Conservation (phyloP, 139 green algal species). For the Mesostigma viride region DNA sequence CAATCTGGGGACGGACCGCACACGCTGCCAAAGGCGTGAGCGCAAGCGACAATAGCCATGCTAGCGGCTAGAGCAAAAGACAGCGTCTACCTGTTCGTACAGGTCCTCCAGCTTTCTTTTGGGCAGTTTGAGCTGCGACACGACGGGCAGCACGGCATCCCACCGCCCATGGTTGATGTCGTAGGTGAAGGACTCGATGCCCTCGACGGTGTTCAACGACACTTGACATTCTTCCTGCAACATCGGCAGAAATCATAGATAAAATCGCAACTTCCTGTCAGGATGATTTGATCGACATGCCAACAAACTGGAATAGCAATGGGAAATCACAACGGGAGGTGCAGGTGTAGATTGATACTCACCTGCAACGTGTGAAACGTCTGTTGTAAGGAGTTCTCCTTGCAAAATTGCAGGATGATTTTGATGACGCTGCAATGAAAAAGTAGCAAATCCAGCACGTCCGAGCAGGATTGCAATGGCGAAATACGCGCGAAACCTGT, state of each 20-base stretch:
- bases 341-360: too few relatives aligned
- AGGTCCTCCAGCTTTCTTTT: constrained; percentile 75
- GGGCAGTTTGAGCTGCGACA: constrained; percentile 72
- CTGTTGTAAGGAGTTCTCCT: constrained; percentile 77
- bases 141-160: constrained; percentile 71
- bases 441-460: too few relatives aligned
- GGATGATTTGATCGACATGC: too few relatives aligned
- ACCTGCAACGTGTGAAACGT: constrained; percentile 78
- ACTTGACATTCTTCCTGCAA: constrained; percentile 89
- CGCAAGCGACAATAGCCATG: too few relatives aligned
- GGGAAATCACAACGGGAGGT: too few relatives aligned
- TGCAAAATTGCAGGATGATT: constrained; percentile 94
- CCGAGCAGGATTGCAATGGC: too few relatives aligned
- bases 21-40: too few relatives aligned
- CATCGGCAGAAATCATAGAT: background rate
- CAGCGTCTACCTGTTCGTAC: constrained; percentile 84
- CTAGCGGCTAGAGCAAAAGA: too few relatives aligned
- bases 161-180: constrained; percentile 81
- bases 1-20: too few relatives aligned
- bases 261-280: too few relatives aligned
- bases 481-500: too few relatives aligned
- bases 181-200: constrained; percentile 69
- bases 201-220: constrained; percentile 84
- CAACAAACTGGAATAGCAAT: too few relatives aligned
- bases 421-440: constrained; percentile 44